Base-by-base conservation (phyloP, 176 grass and related monocot genomes). In the Oryza glumipatula region DNA sequence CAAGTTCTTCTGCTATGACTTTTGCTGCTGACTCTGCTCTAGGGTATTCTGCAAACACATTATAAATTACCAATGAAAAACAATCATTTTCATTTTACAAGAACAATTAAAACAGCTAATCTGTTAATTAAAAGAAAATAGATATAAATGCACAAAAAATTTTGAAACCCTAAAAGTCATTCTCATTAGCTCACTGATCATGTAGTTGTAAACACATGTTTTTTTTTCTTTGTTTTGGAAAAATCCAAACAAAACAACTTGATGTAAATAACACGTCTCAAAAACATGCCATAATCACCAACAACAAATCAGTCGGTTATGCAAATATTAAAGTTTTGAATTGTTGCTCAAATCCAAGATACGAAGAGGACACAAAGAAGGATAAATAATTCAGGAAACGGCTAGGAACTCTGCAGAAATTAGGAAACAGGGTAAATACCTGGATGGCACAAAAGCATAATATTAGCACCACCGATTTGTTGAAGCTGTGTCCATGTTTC, bases 381-480 rank as follows among this genome's bases (percentile, higher is more conserved):
- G 54, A 54, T 44, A 66, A 80, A 69, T 24, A 81, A 14, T 43
- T 70, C 39, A 63, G 13, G 21, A 73, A 82, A 86, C 84, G 48
- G 33, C 15, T 44, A 43, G 52, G 58, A 82, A 74, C 30, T 64
- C 22, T 80, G 41, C 12, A 17, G 8, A 83, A 71, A 65, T 67
- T 70, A 87, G 4, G 38, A 56, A 89, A 79, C 47, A 65, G 26
- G 78, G 46, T 49, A 81, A 84, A 84, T 79, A 99, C 96, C 96
- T 76, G 93, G 91, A 96, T 99, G 94, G 24, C 96, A 99, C 68
- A 99, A 74, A 78, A 99, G 88, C 89, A 96, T 96, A 87, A 99
- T 85, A 82, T 99, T 78, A 76, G 89, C 91, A 72, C 96, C 96
- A 70, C 96, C 96, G 48, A 96, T 89, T 74, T 80, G 79, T 82